phyloP scores from a whole-genome alignment of 257 asterid species.

The Solanum sejunctum region DNA sequence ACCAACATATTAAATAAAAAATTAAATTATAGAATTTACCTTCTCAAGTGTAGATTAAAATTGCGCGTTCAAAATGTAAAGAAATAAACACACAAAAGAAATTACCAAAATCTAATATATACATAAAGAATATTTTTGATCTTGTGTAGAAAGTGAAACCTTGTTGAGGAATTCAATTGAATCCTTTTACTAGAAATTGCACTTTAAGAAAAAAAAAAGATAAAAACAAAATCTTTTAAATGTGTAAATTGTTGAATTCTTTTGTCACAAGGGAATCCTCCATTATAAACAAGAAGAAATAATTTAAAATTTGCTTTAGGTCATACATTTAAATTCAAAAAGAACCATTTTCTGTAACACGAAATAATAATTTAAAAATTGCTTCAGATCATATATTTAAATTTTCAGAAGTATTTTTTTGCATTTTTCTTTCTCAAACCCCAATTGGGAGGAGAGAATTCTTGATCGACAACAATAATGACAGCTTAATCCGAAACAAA shows the following conservation, averaged over 20 bases:
- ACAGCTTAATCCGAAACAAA: neutral
- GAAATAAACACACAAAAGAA: neutral
- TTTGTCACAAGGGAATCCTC: neutral
- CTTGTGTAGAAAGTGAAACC: neutral
- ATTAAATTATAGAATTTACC: neutral
- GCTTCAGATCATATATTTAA: neutral
- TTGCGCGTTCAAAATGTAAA: neutral
- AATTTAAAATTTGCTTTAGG: neutral
- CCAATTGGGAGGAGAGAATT: neutral
- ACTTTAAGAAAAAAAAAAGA: neutral
- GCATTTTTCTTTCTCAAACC: neutral
- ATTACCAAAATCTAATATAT: accelerated
- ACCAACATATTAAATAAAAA: neutral
- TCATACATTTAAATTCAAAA: neutral
- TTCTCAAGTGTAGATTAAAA: neutral
- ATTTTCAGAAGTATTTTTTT: neutral
- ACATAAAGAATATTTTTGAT: neutral
- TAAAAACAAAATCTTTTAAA: neutral
- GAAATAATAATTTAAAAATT: neutral
- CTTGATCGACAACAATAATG: neutral
- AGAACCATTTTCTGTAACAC: neutral
- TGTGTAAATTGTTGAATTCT: neutral
- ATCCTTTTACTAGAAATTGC: neutral
- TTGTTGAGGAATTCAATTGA: neutral
- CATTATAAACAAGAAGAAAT: neutral